phyloP scores from a whole-genome alignment of 371 early-diverging fungal species.

The Mucor mucedo region DNA sequence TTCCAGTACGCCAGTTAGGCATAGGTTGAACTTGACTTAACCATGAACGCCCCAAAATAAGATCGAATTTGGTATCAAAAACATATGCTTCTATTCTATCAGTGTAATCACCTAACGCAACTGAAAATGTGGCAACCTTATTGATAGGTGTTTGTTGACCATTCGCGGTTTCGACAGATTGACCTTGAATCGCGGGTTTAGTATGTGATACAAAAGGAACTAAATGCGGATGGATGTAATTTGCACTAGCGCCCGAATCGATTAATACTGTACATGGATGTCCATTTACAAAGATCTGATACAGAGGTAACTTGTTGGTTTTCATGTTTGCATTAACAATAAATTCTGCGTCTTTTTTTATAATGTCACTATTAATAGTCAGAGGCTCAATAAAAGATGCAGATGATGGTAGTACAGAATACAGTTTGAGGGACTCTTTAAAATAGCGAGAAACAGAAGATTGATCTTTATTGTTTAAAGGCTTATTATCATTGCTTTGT shows the following conservation, averaged over 20 bases:
- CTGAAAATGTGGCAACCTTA: neutral
- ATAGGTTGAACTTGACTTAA: neutral
- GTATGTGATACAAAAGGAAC: neutral
- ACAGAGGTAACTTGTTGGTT: neutral
- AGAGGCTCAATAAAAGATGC: neutral
- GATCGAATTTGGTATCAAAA: constrained; percentile 11
- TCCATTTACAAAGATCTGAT: neutral
- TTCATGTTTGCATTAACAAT: neutral
- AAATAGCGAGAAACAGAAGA: too few species aligned
- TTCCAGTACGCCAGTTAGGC: constrained; percentile 3
- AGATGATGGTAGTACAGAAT: neutral
- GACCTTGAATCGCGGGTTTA: neutral
- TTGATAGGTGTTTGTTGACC: constrained; percentile 9
- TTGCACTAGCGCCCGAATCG: constrained; percentile 6
- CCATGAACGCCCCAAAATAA: constrained; percentile 6
- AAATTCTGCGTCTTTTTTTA: neutral
- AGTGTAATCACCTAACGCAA: neutral
- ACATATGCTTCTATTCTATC: constrained; percentile 11
- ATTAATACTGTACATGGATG: neutral
- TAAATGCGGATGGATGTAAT: constrained; percentile 1
- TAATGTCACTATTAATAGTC: neutral
- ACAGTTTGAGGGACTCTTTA: neutral
- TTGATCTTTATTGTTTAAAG: too few species aligned
- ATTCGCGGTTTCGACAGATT: constrained; percentile 10
- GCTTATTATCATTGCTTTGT: too few species aligned